phyloP scores from a whole-genome alignment of 495 filamentous ascomycete species.

The Melanomma pulvis-pyrius region DNA sequence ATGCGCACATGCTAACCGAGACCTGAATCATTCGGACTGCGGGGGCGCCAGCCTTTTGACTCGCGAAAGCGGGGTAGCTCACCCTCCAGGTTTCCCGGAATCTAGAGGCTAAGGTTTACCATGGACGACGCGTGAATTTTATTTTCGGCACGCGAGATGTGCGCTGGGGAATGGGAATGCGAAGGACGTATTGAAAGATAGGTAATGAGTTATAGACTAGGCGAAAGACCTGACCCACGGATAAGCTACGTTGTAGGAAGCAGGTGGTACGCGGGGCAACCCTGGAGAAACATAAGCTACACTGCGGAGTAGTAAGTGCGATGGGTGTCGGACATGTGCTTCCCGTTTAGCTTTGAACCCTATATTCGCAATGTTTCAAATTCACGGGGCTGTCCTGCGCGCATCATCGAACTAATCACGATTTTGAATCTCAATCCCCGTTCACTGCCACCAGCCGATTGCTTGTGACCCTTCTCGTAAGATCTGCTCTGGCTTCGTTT shows the following conservation, averaged over 20 bases:
- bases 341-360: neutral
- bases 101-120: neutral
- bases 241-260: neutral
- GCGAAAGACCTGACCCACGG: neutral
- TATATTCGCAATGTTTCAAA: neutral
- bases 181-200: no score
- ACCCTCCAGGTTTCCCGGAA: neutral
- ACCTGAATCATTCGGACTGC: neutral
- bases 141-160: neutral
- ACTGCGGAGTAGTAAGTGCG: neutral
- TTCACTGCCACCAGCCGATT: neutral
- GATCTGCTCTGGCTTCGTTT: neutral
- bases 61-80: neutral
- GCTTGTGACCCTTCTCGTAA: neutral
- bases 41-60: neutral
- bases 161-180: no score
- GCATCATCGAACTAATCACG: no score
- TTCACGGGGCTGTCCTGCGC: neutral
- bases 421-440: no score
- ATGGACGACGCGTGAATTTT: neutral
- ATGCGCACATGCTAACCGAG: no score
- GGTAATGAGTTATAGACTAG: no score
- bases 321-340: neutral
- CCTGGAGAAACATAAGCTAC: slow-evolving; percentile 6
- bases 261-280: neutral